Conservation (phyloP, 2,329 filamentous ascomycete genomes). For the Fusarium duplospermum region DNA sequence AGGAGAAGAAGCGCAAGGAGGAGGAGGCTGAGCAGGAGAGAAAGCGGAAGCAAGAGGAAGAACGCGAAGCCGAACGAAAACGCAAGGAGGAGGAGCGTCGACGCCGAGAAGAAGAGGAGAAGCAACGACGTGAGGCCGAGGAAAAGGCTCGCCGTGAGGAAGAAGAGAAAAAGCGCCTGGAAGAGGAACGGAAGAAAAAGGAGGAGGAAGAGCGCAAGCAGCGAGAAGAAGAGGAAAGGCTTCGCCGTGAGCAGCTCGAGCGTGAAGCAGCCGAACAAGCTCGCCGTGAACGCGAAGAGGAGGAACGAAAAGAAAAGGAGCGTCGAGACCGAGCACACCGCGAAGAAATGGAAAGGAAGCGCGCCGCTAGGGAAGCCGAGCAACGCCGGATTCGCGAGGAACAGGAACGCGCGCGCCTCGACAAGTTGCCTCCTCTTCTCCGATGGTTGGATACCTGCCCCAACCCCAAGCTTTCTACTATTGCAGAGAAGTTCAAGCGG, state of each 20-base stretch:
- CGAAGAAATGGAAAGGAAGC: constrained; percentile 61
- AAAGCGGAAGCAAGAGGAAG: constrained; percentile 46
- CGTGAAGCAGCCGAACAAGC: constrained; percentile 63
- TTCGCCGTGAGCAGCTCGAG: constrained; percentile 57
- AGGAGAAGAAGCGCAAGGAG: constrained; percentile 50
- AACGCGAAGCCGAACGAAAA: constrained; percentile 51
- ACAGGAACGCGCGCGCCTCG: constrained; percentile 64
- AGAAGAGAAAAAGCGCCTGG: constrained; percentile 50
- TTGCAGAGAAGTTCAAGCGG: constrained; percentile 66
- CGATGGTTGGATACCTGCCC: constrained; percentile 68
- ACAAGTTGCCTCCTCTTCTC: constrained; percentile 69
- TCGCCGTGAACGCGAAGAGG: constrained; percentile 62
- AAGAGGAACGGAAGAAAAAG: constrained; percentile 55
- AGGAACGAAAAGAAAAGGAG: constrained; percentile 63
- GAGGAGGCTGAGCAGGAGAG: constrained; percentile 48
- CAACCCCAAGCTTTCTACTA: constrained; percentile 62
- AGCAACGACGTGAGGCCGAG: constrained; percentile 51
- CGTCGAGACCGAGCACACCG: constrained; percentile 56
- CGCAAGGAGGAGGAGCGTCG: constrained; percentile 52
- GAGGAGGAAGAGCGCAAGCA: constrained; percentile 52
- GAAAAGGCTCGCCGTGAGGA: constrained; percentile 52
- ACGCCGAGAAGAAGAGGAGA: constrained; percentile 51
- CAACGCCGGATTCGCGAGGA: constrained; percentile 63
- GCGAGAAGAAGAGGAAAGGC: constrained; percentile 60
- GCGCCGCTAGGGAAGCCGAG: constrained; percentile 63